phyloP scores from a whole-genome alignment of 768 basidiomycete species.

The Boletus rex-veris region DNA sequence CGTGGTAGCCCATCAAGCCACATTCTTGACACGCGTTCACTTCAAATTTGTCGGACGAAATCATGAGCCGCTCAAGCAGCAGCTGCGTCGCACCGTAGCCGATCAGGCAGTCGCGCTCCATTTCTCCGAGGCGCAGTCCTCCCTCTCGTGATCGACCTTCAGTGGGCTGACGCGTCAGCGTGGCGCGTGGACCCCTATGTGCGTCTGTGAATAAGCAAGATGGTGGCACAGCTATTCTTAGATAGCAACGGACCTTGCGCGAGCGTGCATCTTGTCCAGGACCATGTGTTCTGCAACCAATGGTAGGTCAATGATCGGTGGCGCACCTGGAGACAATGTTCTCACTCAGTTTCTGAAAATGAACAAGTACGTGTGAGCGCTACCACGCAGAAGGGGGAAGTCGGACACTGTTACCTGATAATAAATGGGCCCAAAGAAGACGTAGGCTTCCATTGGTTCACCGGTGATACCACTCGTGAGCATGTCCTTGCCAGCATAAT shows the following conservation, averaged over 20 bases:
- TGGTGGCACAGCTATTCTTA: conserved; percentile 6
- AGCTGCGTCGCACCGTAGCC: conserved; percentile 98
- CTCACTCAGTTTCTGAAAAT: conserved; percentile 86
- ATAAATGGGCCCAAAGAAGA: conserved; percentile 98
- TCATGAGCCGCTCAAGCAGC: conserved; percentile 95
- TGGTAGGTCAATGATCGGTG: conserved; percentile 14
- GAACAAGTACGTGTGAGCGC: background rate
- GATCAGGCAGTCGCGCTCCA: conserved; percentile 98
- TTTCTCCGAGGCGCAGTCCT: conserved; percentile 94
- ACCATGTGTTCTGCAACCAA: conserved; percentile 85
- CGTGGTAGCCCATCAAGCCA: conserved; percentile 90
- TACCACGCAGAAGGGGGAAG: conserved; percentile 1
- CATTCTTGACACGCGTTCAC: conserved; percentile 94
- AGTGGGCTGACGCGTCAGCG: conserved; percentile 94
- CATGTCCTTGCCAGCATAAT: conserved; percentile 99
- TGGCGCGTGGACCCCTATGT: conserved; percentile 87
- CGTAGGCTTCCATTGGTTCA: conserved; percentile 93
- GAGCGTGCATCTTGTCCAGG: conserved; percentile 99
- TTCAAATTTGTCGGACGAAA: conserved; percentile 97
- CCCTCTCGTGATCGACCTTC: conserved; percentile 98
- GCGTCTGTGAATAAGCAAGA: conserved; percentile 3
- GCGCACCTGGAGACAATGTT: background rate
- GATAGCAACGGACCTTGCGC: conserved; percentile 65
- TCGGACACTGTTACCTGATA: conserved; percentile 65
- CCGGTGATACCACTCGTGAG: conserved; percentile 97